Evolutionary conservation across 179 eudicot species (phyloP).

Genomic region (Sideroxylon spinosum): DNA sequence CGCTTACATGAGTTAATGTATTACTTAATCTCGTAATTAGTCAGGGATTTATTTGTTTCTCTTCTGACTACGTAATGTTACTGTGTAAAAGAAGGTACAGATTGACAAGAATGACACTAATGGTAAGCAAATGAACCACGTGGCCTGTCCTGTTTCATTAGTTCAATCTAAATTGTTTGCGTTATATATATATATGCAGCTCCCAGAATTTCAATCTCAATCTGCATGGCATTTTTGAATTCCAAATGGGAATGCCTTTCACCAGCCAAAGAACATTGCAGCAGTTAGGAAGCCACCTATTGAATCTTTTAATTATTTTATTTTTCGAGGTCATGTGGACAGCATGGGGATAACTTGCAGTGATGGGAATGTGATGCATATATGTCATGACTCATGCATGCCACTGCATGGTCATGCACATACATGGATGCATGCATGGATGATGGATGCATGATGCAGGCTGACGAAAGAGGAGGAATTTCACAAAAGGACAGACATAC

Average conservation of each 20-base stretch:
- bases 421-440: not conserved
- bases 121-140: too few species aligned
- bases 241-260: not conserved
- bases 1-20: too few species aligned
- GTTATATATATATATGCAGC: too few species aligned
- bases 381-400: too few species aligned
- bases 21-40: too few species aligned
- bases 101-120: not conserved
- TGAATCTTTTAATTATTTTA: not conserved
- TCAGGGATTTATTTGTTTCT: too few species aligned
- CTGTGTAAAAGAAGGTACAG: not conserved
- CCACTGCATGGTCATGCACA: not conserved
- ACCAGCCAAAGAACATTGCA: not conserved
- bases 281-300: not conserved
- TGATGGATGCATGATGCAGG: conserved; percentile 1
- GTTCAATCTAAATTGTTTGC: not conserved
- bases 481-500: conserved; percentile 54
- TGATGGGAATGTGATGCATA: too few species aligned
- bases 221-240: conserved; percentile 5
- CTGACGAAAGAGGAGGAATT: not conserved
- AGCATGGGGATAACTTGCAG: too few species aligned
- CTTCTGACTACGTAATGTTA: too few species aligned
- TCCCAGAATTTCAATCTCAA: not conserved
- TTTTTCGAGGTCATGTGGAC: too few species aligned
- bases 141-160: too few species aligned